A percentile compares a stretch with the other conserved stretches of the same genome.
These are phyloP conservation scores for Simplicillium aogashimaense DNA, from an alignment of 2,329 filamentous ascomycete species.

Conservation along the genomic window DNA sequence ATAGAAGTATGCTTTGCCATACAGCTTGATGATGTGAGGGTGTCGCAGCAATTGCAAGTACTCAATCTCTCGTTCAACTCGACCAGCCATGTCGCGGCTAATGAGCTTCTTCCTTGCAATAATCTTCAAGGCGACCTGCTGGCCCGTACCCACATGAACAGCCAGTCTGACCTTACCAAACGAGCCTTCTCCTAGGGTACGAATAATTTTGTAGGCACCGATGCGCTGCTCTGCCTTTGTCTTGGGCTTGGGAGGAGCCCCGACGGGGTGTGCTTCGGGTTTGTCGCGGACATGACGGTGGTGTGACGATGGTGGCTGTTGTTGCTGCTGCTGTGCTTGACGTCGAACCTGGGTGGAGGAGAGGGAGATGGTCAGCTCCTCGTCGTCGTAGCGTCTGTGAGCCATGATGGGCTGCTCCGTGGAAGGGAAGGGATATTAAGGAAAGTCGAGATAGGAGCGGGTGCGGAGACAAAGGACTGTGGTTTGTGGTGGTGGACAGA, in stretches of 20 bases:
- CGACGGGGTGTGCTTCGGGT: constrained; percentile 14
- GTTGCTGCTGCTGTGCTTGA: constrained; percentile 19
- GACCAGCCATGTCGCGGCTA: constrained; percentile 93
- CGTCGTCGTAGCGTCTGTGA: constrained; percentile 59
- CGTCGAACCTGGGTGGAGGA: constrained; percentile 55
- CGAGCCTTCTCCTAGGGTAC: constrained; percentile 88
- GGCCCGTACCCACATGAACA: constrained; percentile 80
- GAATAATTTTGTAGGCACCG: constrained; percentile 83
- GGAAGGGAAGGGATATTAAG: too few relatives aligned
- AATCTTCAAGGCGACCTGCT: constrained; percentile 96
- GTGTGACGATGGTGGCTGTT: constrained; percentile 9
- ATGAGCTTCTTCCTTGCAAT: constrained; percentile 94
- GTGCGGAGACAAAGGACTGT: too few relatives aligned
- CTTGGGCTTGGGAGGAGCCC: constrained; percentile 26
- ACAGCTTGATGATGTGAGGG: constrained; percentile 98
- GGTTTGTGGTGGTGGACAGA: too few relatives aligned
- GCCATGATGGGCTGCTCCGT: constrained; percentile 33
- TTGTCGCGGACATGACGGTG: constrained; percentile 12
- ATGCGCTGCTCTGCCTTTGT: constrained; percentile 70
- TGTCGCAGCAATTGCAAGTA: constrained; percentile 92
- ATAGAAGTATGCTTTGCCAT: constrained; percentile 21
- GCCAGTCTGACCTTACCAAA: constrained; percentile 99
- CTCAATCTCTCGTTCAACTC: constrained; percentile 96
- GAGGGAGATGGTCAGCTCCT: constrained; percentile 73
- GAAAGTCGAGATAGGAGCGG: too few relatives aligned